Conservation (phyloP, 768 basidiomycete species). For the Leccinum uliginosum region DNA sequence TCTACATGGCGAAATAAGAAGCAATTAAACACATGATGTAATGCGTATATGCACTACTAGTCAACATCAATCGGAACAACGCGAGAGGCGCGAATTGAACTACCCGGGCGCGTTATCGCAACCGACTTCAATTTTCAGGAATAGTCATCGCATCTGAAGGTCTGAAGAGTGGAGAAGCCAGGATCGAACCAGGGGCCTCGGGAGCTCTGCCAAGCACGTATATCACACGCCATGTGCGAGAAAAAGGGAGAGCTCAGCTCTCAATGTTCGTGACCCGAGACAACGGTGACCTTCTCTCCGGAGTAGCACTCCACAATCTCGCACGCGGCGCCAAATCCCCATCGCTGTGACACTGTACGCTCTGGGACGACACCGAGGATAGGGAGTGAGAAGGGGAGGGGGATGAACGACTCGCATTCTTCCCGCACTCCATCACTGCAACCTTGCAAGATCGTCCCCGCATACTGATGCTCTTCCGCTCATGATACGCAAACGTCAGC, state of each 20-base stretch:
- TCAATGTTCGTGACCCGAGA: slow-evolving; percentile 17
- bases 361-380: not conserved
- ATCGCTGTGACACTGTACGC: not conserved
- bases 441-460: slow-evolving; percentile 16
- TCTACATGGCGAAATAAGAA: not conserved
- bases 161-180: not conserved
- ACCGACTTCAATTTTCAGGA: not conserved
- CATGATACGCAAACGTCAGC: slow-evolving; percentile 25
- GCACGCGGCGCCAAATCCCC: not conserved
- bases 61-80: not conserved
- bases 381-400: slow-evolving; percentile 4
- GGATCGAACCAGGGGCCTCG: not conserved
- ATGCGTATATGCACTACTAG: not conserved
- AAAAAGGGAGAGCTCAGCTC: slow-evolving; percentile 19
- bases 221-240: not conserved
- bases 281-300: slow-evolving; percentile 24
- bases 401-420: slow-evolving; percentile 11
- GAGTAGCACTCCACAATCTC: slow-evolving; percentile 11
- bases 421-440: not conserved
- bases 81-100: not conserved
- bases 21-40: not conserved
- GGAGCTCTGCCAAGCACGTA: not conserved
- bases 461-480: slow-evolving; percentile 15
- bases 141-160: not conserved
- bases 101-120: not conserved